Evolutionary conservation across 441 rosid species (phyloP), one percentile per base, ranked within the genome.

Genomic region (Euphorbia celastroides): DNA sequence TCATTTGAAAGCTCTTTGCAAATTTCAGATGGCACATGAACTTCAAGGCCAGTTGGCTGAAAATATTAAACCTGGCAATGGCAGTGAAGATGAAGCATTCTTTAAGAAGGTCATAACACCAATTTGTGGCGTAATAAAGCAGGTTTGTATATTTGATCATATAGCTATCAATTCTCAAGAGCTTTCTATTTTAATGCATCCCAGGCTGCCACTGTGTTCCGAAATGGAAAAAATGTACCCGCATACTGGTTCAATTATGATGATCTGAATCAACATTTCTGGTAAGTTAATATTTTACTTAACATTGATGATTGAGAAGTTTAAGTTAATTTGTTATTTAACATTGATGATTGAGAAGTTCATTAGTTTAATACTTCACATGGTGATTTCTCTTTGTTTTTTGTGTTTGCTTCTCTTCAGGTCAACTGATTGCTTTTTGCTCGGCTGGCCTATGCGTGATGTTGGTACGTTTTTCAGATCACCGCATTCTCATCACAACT

Each of bases 391-490:
- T 34, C 48, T 25, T 26, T 42, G 52, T 59, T 57, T 36, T 52
- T 56, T 2, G 3, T 44, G 13, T 51, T 65, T n/a, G n/a, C 63
- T 75, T 27, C 27, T 63, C 60, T 76, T 64, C 79, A 92, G 98
- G 98, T 86, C 93, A 74, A 55, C 95, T 46, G 92, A 90, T 58
- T 95, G 99, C 88, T 95, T 95, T 79, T 85, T 98, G 74, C 97
- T 95, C 67, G 99, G 98, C 75, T 95, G 99, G 98, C 98, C 99
- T 25, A 95, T 95, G 98, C 98, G 99, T 59, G 99, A 95, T 70
- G 97, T 92, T 77, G 98, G 98, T 16, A 81, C 83, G 30, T 82
- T 95, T 77, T 95, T 95, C 77, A 92, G 75, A 76, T 87, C 99
- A 66, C 90, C 94, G 14, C 81, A 80, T 69, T n/a, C n/a, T n/a